A percentile compares a stretch with the other conserved stretches of the same genome.
Evolutionary conservation across 2,329 filamentous ascomycete genomes (phyloP).

Genomic region (Exophiala sp.): DNA sequence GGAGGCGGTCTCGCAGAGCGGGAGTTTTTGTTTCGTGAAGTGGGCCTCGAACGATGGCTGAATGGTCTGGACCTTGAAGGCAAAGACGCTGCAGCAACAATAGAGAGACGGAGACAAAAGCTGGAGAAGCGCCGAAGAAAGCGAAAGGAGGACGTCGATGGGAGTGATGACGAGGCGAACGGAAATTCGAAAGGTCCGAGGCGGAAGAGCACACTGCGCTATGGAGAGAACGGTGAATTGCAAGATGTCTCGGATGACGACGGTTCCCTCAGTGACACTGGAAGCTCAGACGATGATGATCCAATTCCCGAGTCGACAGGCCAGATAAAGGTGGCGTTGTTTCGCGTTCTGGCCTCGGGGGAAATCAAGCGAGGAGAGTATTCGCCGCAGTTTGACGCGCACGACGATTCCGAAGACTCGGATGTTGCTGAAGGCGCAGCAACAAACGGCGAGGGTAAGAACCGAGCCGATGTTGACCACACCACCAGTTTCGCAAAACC

Average conservation of each 20-base stretch:
- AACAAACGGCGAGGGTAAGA: conserved; percentile 51
- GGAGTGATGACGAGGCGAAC: conserved; percentile 37
- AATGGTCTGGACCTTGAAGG: conserved; percentile 94
- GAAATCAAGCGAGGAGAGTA: conserved; percentile 98
- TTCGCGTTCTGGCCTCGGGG: conserved; percentile 87
- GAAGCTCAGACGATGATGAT: conserved; percentile 65
- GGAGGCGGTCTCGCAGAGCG: conserved; percentile 91
- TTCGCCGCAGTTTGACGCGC: conserved; percentile 92
- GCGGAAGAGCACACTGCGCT: conserved; percentile 62
- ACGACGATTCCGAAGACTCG: conserved; percentile 76
- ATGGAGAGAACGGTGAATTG: conserved; percentile 69
- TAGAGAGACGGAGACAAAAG: conserved; percentile 56
- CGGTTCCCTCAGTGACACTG: conserved; percentile 58
- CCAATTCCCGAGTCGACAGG: conserved; percentile 84
- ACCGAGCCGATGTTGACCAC: conserved; percentile 84
- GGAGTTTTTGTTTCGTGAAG: conserved; percentile 94
- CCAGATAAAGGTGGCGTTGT: conserved; percentile 97
- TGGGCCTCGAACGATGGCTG: conserved; percentile 91
- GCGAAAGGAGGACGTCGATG: conserved; percentile 54
- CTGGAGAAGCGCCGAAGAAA: conserved; percentile 83
- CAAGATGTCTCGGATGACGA: conserved; percentile 69
- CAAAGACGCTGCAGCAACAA: conserved; percentile 73
- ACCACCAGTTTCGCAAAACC: conserved; percentile 97
- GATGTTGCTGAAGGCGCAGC: conserved; percentile 39
- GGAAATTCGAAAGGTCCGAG: conserved; percentile 18